These are phyloP conservation scores for Phytophthora boehmeriae DNA, from an alignment of 352 stramenopile species.

Conservation along the genomic window DNA sequence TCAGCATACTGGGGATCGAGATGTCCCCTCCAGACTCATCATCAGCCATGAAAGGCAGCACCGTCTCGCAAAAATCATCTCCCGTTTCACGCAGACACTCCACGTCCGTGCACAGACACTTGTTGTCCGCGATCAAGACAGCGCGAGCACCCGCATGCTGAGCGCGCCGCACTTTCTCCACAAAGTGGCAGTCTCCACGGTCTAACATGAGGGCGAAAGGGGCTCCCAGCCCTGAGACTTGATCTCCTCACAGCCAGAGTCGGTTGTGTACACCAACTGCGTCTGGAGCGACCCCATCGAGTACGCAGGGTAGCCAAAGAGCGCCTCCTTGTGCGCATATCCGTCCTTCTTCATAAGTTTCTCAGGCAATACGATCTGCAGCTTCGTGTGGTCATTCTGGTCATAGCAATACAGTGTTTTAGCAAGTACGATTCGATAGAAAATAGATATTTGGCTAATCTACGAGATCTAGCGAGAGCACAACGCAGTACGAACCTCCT, in stretches of 20 bases:
- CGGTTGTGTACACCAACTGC: conserved; percentile 90
- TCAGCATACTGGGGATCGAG: conserved; percentile 96
- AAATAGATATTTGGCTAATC: background rate
- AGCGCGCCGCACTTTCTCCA: conserved; percentile 93
- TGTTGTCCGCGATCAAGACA: conserved; percentile 97
- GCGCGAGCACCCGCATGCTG: conserved; percentile 93
- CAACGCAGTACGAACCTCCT: conserved; percentile 54
- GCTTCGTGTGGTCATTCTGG: conserved; percentile 88
- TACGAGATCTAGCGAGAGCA: no score
- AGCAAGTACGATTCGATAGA: conserved; percentile 9
- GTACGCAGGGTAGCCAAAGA: conserved; percentile 97
- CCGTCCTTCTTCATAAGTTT: conserved; percentile 92
- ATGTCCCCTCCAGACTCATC: conserved; percentile 97
- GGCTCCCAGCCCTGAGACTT: conserved; percentile 81
- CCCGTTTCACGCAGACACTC: conserved; percentile 74
- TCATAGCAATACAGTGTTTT: conserved; percentile 2
- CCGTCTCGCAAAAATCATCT: conserved; percentile 88
- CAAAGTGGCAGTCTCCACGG: conserved; percentile 96
- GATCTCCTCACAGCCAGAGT: conserved; percentile 84
- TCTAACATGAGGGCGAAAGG: conserved; percentile 97
- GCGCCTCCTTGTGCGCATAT: conserved; percentile 96
- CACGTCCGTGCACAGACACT: conserved; percentile 93
- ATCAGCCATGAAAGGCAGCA: conserved; percentile 91
- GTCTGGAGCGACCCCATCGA: conserved; percentile 84
- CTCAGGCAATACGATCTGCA: conserved; percentile 88